These are phyloP conservation scores for Plasmopara halstedii DNA, from an alignment of 352 stramenopile genomes.

Conservation along the genomic window DNA sequence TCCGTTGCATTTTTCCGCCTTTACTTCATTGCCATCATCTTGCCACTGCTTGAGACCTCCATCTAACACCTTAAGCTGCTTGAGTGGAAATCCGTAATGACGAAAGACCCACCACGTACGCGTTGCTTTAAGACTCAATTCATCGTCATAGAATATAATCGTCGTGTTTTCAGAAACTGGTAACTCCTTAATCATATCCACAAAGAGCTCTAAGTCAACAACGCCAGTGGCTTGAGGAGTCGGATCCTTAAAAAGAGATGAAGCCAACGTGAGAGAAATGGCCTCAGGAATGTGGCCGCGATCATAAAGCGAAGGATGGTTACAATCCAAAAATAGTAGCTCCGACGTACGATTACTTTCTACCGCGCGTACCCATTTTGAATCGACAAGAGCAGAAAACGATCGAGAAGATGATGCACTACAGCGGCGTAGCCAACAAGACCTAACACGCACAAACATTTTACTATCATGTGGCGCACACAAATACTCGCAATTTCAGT, in stretches of 20 bases:
- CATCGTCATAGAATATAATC: slow-evolving; percentile 77
- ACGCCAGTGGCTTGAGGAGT: slow-evolving; percentile 37
- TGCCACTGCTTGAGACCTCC: slow-evolving; percentile 68
- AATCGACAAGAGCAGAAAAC: slow-evolving; percentile 34
- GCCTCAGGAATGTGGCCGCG: slow-evolving; percentile 45
- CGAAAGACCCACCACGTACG: slow-evolving; percentile 77
- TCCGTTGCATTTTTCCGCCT: slow-evolving; percentile 17
- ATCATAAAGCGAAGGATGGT: slow-evolving; percentile 41
- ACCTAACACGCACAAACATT: neutral
- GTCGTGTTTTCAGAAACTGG: slow-evolving; percentile 39
- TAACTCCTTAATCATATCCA: slow-evolving; percentile 33
- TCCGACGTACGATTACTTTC: slow-evolving; percentile 8
- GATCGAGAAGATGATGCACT: slow-evolving; percentile 1
- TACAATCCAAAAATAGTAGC: slow-evolving; percentile 51
- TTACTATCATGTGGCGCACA: neutral
- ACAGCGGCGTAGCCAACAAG: neutral
- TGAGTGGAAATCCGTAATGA: slow-evolving; percentile 63
- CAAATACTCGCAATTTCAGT: neutral
- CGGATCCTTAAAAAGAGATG: slow-evolving; percentile 44
- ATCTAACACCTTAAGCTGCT: slow-evolving; percentile 73
- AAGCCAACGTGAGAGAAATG: slow-evolving; percentile 32
- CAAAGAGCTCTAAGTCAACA: slow-evolving; percentile 35
- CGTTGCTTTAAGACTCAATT: slow-evolving; percentile 55
- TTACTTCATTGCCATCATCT: slow-evolving; percentile 35
- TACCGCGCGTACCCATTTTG: slow-evolving; percentile 28